phyloP scores from a whole-genome alignment of 2,329 filamentous ascomycete genomes.

The Cercospora janseana region DNA sequence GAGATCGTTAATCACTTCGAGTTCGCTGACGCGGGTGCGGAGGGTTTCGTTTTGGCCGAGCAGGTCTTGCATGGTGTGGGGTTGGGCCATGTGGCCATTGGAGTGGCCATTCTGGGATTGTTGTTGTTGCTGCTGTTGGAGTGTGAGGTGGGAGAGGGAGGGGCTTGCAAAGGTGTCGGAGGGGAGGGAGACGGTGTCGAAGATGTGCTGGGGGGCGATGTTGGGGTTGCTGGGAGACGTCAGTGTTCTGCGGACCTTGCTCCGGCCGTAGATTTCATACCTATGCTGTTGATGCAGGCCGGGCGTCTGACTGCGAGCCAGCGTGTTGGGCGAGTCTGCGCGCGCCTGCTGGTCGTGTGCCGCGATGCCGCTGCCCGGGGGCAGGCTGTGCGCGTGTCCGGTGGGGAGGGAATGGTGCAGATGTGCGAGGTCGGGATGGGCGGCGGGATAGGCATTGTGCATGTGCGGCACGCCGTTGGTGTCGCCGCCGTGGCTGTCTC shows the following conservation, averaged over 20 bases:
- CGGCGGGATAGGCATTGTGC: conserved; percentile 24
- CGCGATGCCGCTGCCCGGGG: conserved; percentile 21
- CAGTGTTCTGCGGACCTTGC: background rate
- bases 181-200: conserved; percentile 67
- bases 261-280: background rate
- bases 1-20: conserved; percentile 84
- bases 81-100: conserved; percentile 58
- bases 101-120: background rate
- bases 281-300: conserved; percentile 57
- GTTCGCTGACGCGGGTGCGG: conserved; percentile 92
- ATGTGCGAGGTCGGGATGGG: conserved; percentile 22
- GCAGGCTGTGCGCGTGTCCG: conserved; percentile 20
- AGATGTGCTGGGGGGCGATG: conserved; percentile 73
- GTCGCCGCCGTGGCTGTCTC: conserved; percentile 30
- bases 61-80: conserved; percentile 66
- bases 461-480: conserved; percentile 18
- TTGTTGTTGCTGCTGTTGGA: conserved; percentile 56
- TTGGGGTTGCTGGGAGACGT: conserved; percentile 54
- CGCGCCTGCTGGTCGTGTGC: conserved; percentile 18
- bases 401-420: conserved; percentile 13
- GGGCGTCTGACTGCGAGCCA: conserved; percentile 66
- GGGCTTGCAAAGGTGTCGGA: conserved; percentile 65
- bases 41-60: conserved; percentile 77
- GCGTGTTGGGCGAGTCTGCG: conserved; percentile 8
- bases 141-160: conserved; percentile 44